These are phyloP conservation scores for Alternaria sp. DNA, from an alignment of 2,329 filamentous ascomycete species.

Conservation along the genomic window DNA sequence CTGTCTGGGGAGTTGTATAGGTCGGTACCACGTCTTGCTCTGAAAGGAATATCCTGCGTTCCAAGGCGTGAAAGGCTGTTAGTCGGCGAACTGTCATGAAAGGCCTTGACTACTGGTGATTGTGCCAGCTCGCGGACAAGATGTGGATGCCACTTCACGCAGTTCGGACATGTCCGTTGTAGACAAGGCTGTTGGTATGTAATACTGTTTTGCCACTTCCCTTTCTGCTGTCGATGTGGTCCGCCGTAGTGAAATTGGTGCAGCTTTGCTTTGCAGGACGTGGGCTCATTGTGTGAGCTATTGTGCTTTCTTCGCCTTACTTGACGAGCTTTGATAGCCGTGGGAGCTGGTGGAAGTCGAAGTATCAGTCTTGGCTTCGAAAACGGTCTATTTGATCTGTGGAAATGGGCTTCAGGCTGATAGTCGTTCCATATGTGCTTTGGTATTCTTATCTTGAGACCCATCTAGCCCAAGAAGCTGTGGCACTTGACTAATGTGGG, in stretches of 20 bases:
- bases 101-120: not conserved
- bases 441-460: constrained; percentile 19
- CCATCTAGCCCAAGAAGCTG: not conserved
- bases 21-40: not conserved
- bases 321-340: not conserved
- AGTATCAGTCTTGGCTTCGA: not conserved
- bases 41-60: not conserved
- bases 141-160: constrained; percentile 23
- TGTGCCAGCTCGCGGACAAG: not conserved
- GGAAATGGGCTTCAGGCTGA: not conserved
- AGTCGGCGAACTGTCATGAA: not conserved
- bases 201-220: constrained; percentile 13
- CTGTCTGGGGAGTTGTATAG: not conserved
- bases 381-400: not conserved
- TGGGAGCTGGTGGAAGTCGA: not conserved
- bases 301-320: not conserved
- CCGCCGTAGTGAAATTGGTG: constrained; percentile 31
- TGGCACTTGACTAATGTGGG: not conserved
- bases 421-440: constrained; percentile 25
- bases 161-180: constrained; percentile 22
- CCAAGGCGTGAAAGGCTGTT: not conserved
- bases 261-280: constrained; percentile 26
- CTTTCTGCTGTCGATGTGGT: constrained; percentile 8
- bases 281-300: not conserved
- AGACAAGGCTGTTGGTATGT: constrained; percentile 26